Evolutionary conservation across 805 yeast species (phyloP).

Genomic region (Zygoascus ofunaensis): DNA sequence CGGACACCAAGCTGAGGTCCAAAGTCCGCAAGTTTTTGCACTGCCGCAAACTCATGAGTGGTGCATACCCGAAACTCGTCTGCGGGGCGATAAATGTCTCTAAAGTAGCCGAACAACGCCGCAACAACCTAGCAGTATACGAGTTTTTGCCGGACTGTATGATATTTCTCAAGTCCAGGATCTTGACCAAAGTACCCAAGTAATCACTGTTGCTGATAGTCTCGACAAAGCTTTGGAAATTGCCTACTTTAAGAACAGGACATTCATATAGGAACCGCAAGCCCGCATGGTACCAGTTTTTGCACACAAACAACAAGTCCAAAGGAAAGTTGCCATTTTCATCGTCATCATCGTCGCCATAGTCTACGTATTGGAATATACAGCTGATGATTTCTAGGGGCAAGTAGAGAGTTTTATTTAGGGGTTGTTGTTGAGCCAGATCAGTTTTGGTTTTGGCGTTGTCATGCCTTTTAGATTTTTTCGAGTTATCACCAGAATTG

Average conservation of each 20-base stretch:
- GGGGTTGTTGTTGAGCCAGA: slow-evolving; percentile 6
- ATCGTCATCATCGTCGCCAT: too few relatives aligned
- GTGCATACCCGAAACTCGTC: slow-evolving; percentile 87
- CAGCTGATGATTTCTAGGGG: slow-evolving; percentile 44
- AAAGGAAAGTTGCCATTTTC: slow-evolving; percentile 24
- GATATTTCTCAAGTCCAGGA: slow-evolving; percentile 66
- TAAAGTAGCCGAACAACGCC: slow-evolving; percentile 62
- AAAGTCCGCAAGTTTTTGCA: slow-evolving; percentile 57
- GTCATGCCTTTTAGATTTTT: background rate
- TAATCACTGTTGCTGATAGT: slow-evolving; percentile 42
- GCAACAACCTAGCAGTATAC: slow-evolving; percentile 68
- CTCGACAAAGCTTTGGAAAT: slow-evolving; percentile 67
- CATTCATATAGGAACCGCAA: slow-evolving; percentile 55
- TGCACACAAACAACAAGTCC: slow-evolving; percentile 50
- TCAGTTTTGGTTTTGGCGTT: background rate
- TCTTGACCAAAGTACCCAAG: slow-evolving; percentile 51
- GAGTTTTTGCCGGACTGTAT: slow-evolving; percentile 91
- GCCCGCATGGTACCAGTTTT: slow-evolving; percentile 48
- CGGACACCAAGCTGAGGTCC: slow-evolving; percentile 81
- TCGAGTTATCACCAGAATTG: background rate
- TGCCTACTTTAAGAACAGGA: slow-evolving; percentile 57
- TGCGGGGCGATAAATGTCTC: slow-evolving; percentile 82
- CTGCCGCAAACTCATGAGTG: slow-evolving; percentile 67
- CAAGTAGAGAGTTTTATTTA: slow-evolving; percentile 20
- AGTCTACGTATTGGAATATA: slow-evolving; percentile 25